Conservation (phyloP, 2,329 filamentous ascomycete species). For the Fusarium sp. region DNA sequence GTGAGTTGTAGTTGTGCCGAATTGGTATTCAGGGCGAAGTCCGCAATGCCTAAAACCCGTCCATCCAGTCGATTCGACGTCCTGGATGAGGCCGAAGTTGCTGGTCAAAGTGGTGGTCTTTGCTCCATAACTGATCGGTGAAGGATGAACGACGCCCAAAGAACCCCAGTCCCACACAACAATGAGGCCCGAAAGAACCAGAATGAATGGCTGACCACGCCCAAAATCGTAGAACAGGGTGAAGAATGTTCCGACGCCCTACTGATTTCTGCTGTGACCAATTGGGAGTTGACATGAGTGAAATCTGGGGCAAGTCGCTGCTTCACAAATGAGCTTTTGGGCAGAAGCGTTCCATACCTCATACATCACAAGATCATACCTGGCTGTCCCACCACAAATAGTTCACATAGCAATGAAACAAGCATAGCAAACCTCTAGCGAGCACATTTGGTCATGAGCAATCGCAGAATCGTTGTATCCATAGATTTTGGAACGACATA, state of each 20-base stretch:
- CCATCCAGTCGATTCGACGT: slow-evolving; percentile 22
- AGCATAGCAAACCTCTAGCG: slow-evolving; percentile 31
- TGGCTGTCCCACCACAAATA: slow-evolving; percentile 35
- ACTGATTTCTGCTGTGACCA: slow-evolving; percentile 23
- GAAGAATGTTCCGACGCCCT: slow-evolving; percentile 38
- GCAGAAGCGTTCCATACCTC: slow-evolving; percentile 27
- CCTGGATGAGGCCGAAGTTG: slow-evolving; percentile 25
- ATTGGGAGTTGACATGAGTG: slow-evolving; percentile 29
- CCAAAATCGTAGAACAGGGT: slow-evolving; percentile 32
- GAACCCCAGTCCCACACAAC: slow-evolving; percentile 22
- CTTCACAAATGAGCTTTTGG: slow-evolving; percentile 29
- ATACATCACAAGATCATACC: slow-evolving; percentile 30
- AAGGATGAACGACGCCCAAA: slow-evolving; percentile 36
- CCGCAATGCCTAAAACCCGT: slow-evolving; percentile 22
- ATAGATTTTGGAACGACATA: slow-evolving; percentile 71
- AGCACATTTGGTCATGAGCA: slow-evolving; percentile 48
- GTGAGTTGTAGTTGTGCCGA: slow-evolving; percentile 25
- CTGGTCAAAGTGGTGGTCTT: slow-evolving; percentile 38
- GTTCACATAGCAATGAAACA: slow-evolving; percentile 40
- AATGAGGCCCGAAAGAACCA: slow-evolving; percentile 39
- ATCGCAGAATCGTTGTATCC: slow-evolving; percentile 63
- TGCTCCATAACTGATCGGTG: slow-evolving; percentile 33
- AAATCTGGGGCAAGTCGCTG: slow-evolving; percentile 38
- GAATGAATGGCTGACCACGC: slow-evolving; percentile 22
- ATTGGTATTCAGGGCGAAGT: slow-evolving; percentile 38